phyloP scores from a whole-genome alignment of 2,329 filamentous ascomycete genomes.

The Microascus cirrosus region DNA sequence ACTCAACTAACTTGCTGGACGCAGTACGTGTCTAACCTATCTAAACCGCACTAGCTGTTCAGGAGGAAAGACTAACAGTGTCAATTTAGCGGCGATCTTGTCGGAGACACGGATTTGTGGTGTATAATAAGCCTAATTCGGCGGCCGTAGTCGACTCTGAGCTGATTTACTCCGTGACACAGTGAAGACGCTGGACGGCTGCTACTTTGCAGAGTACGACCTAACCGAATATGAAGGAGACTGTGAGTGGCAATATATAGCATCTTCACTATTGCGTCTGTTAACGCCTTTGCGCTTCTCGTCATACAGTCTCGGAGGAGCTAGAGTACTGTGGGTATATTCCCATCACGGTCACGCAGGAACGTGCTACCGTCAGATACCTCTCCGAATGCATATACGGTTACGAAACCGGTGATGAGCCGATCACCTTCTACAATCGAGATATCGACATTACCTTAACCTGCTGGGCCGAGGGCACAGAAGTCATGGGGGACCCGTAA shows the following conservation, averaged over 20 bases:
- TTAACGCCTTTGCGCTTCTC: background rate
- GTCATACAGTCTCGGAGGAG: background rate
- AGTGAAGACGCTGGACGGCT: constrained; percentile 1
- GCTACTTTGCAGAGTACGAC: constrained; percentile 3
- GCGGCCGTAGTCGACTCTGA: background rate
- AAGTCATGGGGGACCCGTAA: background rate
- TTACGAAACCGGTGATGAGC: background rate
- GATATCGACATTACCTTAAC: constrained; percentile 2
- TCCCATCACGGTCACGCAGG: background rate
- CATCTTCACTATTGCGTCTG: background rate
- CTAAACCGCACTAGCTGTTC: no score
- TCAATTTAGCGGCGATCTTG: background rate
- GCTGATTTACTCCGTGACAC: background rate
- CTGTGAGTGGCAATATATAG: background rate
- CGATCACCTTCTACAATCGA: background rate
- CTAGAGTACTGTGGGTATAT: constrained; percentile 1
- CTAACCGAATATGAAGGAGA: constrained; percentile 3
- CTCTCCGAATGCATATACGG: constrained; percentile 3
- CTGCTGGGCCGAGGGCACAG: background rate
- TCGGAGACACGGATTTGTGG: constrained; percentile 4
- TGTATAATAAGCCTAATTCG: background rate
- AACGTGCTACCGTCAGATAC: constrained; percentile 1
- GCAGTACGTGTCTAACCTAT: background rate
- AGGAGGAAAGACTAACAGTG: no score
- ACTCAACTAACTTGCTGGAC: constrained; percentile 2